A percentile compares a stretch with the other conserved stretches of the same genome.
Evolutionary conservation across 2,329 filamentous ascomycete species (phyloP).

Genomic region (Ambrosiella beaveri): DNA sequence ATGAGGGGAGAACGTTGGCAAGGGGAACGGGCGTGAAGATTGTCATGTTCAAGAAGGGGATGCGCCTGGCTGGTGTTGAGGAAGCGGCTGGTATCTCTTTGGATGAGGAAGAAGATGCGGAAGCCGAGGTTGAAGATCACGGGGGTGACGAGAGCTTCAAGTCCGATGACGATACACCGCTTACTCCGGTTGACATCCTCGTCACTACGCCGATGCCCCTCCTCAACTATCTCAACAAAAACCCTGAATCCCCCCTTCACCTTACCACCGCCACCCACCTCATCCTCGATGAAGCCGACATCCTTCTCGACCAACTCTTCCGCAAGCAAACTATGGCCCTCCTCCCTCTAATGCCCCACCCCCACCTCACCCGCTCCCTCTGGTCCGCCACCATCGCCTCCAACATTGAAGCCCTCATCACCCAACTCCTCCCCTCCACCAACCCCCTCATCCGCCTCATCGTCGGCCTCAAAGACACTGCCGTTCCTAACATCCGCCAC

Average conservation of each 20-base stretch:
- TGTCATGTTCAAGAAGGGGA: conserved; percentile 70
- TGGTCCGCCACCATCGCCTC: conserved; percentile 98
- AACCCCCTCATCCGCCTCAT: conserved; percentile 62
- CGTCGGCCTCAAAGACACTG: conserved; percentile 91
- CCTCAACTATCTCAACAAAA: conserved; percentile 48
- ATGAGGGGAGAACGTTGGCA: conserved; percentile 70
- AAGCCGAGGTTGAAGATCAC: conserved; percentile 14
- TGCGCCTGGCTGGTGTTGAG: conserved; percentile 41
- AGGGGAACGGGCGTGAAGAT: conserved; percentile 61
- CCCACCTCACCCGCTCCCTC: conserved; percentile 55
- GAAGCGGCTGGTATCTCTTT: conserved; percentile 20
- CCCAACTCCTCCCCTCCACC: conserved; percentile 41
- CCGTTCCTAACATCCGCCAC: conserved; percentile 81
- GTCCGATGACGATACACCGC: background rate
- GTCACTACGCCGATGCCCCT: conserved; percentile 41
- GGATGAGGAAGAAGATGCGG: conserved; percentile 21
- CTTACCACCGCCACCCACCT: conserved; percentile 56
- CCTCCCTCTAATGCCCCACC: conserved; percentile 61
- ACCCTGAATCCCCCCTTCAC: conserved; percentile 23
- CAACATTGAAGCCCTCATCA: conserved; percentile 65
- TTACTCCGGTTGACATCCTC: conserved; percentile 22
- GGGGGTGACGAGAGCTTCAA: conserved; percentile 22
- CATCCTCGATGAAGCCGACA: conserved; percentile 85
- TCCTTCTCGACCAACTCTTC: conserved; percentile 81
- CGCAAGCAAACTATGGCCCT: conserved; percentile 71